A percentile compares a stretch with the other conserved stretches of the same genome.
phyloP scores from a whole-genome alignment of 169 alveolate species.

The Babesia gibsoni region DNA sequence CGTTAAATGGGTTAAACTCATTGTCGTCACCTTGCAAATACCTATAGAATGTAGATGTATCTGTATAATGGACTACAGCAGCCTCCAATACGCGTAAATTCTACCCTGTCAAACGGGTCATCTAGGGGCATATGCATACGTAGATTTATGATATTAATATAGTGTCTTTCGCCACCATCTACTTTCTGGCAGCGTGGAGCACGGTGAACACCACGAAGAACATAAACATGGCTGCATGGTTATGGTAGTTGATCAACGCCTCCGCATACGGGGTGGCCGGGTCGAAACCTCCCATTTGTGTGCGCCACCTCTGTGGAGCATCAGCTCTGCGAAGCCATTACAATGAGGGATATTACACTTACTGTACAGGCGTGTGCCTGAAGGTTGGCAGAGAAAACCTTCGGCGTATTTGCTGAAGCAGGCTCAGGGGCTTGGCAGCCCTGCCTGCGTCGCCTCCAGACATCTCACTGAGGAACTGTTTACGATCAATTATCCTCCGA shows the following conservation, averaged over 20 bases:
- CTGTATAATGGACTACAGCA: too few relatives aligned
- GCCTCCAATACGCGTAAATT: too few relatives aligned
- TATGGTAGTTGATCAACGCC: constrained; percentile 78
- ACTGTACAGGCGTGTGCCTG: constrained; percentile 31
- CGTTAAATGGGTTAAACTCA: too few relatives aligned
- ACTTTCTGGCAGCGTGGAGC: constrained; percentile 69
- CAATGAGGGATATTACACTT: background rate
- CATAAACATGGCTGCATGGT: constrained; percentile 84
- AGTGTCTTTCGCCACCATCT: too few relatives aligned
- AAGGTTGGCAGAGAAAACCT: constrained; percentile 30
- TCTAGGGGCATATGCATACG: too few relatives aligned
- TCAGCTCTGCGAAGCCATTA: constrained; percentile 65
- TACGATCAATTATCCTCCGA: background rate
- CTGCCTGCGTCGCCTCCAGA: constrained; percentile 10
- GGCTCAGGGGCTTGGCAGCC: background rate
- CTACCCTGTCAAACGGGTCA: too few relatives aligned
- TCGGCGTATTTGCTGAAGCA: constrained; percentile 27
- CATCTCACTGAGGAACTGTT: background rate
- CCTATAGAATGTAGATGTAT: too few relatives aligned
- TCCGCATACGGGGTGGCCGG: constrained; percentile 86
- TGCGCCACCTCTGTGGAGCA: constrained; percentile 80
- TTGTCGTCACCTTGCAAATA: too few relatives aligned
- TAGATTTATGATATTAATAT: too few relatives aligned
- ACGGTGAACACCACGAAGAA: constrained; percentile 78
- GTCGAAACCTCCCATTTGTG: constrained; percentile 79